Evolutionary conservation across 345 rosid species (phyloP), one percentile per base, ranked within the genome.

Genomic region (Erysimum cheiranthoides): DNA sequence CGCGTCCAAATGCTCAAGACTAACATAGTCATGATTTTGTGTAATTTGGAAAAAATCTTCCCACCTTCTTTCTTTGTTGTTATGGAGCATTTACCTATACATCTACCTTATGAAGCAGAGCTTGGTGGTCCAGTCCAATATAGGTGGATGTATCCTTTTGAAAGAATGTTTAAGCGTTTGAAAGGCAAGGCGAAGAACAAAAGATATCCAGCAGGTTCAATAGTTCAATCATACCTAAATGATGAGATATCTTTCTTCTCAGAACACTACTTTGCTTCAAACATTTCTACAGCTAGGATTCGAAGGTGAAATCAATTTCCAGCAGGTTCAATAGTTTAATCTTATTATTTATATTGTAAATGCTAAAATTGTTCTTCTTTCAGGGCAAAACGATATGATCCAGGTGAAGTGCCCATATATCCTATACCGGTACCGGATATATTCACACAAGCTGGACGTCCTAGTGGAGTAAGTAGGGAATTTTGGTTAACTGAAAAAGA

Each of bases 41-140:
- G 49, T 13, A 61, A 38, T 21, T 13, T 61, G 49, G 66, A 61
- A 6, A 61, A 21, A 6, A 38, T 38, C 1, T 38, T 38, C 4
- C 17, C 3, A 25, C 66, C 30, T 39, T 61, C 49, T 1, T 61
- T 61, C 17, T 38, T 61, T 5, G 66, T 39, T 61, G 47, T 61
- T 1, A 61, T 61, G 66, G 49, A 61, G 6, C 18, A 61, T 34
- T 16, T 56, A 31, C 61, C 5, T 14, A 4, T 56, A 7, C 21
- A 56, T 21, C 21, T 56, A n/a, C 38, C 38, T 3, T 3, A 31
- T 0, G 6, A 56, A 56, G 38, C 12, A 3, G 3, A 56, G 6
- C 39, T 31, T 14, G 39, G 61, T 2, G 61, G 39, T 56, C 12
- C 12, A 3, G 21, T 8, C 1, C 39, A 31, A 31, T 58, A 58